phyloP scores from a whole-genome alignment of 2,329 filamentous ascomycete genomes.

The Trichoderma cornu-damae region DNA sequence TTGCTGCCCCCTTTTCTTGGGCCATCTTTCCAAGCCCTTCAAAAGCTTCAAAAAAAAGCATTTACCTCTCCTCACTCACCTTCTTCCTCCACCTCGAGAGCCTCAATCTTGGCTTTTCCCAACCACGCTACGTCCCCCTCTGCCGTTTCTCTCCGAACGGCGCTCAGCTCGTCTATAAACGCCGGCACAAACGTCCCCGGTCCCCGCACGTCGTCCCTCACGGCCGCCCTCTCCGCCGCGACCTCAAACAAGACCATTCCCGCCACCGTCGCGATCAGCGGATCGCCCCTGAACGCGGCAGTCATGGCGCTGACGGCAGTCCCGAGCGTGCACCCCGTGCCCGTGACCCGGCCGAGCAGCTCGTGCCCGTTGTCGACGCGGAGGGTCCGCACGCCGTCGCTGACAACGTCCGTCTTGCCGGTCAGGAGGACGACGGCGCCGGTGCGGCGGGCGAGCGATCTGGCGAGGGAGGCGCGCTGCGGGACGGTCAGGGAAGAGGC shows the following conservation, averaged over 20 bases:
- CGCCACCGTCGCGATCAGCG: slow-evolving; percentile 66
- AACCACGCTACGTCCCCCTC: slow-evolving; percentile 49
- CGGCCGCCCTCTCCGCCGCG: slow-evolving; percentile 64
- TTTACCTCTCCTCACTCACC: neutral
- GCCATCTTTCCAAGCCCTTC: no score
- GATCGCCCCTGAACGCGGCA: slow-evolving; percentile 57
- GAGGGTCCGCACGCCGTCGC: slow-evolving; percentile 64
- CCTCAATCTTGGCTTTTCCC: slow-evolving; percentile 44
- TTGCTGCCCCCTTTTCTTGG: no score
- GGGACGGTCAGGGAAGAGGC: slow-evolving; percentile 51
- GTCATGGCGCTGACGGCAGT: slow-evolving; percentile 73
- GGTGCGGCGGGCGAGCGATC: slow-evolving; percentile 61
- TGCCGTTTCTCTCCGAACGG: slow-evolving; percentile 45
- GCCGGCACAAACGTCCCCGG: slow-evolving; percentile 83
- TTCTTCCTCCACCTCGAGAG: slow-evolving; percentile 26
- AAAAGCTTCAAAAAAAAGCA: neutral
- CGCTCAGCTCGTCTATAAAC: slow-evolving; percentile 68
- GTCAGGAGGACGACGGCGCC: slow-evolving; percentile 78
- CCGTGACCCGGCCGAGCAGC: slow-evolving; percentile 65
- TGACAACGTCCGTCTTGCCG: slow-evolving; percentile 69
- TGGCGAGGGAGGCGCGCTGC: slow-evolving; percentile 56
- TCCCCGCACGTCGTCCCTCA: slow-evolving; percentile 60
- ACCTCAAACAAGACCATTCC: slow-evolving; percentile 72
- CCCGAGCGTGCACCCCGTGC: slow-evolving; percentile 79
- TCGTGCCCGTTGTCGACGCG: slow-evolving; percentile 72